Conservation (phyloP, 768 basidiomycete genomes). For the Porphyrellus cyaneotinctus region DNA sequence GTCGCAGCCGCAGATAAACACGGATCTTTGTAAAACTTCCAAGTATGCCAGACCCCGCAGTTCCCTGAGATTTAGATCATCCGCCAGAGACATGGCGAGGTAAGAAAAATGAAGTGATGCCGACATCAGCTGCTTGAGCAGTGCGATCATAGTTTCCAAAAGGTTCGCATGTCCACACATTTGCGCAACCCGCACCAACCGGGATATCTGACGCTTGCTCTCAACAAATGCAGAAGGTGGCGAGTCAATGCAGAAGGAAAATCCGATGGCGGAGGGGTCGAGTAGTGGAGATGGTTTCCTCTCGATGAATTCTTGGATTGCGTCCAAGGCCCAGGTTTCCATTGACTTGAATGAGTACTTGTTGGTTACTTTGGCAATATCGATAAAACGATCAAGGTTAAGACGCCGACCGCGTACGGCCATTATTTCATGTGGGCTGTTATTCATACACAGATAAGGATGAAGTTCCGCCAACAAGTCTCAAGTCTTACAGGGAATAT, state of each 20-base stretch:
- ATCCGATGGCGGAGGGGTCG: slow-evolving; percentile 35
- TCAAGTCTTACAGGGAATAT: slow-evolving; percentile 61
- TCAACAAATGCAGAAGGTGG: slow-evolving; percentile 37
- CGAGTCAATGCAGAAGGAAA: slow-evolving; percentile 20
- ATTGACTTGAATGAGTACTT: slow-evolving; percentile 74
- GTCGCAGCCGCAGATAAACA: slow-evolving; percentile 23
- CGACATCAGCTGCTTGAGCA: slow-evolving; percentile 60
- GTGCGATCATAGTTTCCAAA: slow-evolving; percentile 53
- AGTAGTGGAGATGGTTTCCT: slow-evolving; percentile 53
- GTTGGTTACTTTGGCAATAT: slow-evolving; percentile 62
- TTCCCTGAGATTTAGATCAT: slow-evolving; percentile 59
- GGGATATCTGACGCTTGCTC: slow-evolving; percentile 48
- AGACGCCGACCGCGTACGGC: slow-evolving; percentile 44
- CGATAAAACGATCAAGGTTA: slow-evolving; percentile 52
- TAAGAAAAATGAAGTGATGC: slow-evolving; percentile 63
- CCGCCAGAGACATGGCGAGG: slow-evolving; percentile 68
- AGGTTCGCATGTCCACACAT: slow-evolving; percentile 60
- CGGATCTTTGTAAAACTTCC: slow-evolving; percentile 66
- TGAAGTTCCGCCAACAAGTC: background rate
- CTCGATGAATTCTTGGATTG: slow-evolving; percentile 65
- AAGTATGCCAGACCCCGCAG: slow-evolving; percentile 66
- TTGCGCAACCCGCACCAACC: slow-evolving; percentile 62
- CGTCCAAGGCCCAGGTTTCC: slow-evolving; percentile 72
- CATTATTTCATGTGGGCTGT: slow-evolving; percentile 60
- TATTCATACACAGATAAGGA: slow-evolving; percentile 1